phyloP scores from a whole-genome alignment of 164 flowering plant genomes.

The Berberis thunbergii region DNA sequence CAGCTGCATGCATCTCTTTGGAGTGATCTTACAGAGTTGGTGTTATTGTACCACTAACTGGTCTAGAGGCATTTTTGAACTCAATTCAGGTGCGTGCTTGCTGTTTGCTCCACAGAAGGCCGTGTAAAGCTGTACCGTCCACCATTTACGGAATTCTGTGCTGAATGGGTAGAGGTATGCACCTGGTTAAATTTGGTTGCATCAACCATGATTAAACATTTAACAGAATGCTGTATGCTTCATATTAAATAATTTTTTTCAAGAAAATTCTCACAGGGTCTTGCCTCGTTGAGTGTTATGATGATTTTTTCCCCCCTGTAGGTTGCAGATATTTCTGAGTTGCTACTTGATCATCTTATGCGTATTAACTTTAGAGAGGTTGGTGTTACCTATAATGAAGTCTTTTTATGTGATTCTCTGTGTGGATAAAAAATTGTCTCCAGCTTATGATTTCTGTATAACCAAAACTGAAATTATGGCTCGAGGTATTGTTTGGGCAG shows the following conservation, averaged over 20 bases:
- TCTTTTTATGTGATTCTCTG: conserved; percentile 28
- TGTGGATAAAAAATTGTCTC: too few relatives aligned
- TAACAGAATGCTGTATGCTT: too few relatives aligned
- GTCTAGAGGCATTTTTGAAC: conserved; percentile 11
- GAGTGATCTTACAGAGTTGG: neutral
- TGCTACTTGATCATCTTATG: conserved; percentile 42
- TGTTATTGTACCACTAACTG: neutral
- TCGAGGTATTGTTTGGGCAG: too few relatives aligned
- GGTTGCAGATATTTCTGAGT: conserved; percentile 66
- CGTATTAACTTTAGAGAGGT: conserved; percentile 33
- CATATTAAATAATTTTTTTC: too few relatives aligned
- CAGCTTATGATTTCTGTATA: too few relatives aligned
- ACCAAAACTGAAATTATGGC: too few relatives aligned
- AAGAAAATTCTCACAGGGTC: neutral
- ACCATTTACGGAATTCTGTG: conserved; percentile 65
- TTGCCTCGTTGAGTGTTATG: neutral
- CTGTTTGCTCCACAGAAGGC: conserved; percentile 79
- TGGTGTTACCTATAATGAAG: conserved; percentile 10
- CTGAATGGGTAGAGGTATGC: conserved; percentile 90
- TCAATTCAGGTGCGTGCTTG: conserved; percentile 74
- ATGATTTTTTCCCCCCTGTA: conserved; percentile 9
- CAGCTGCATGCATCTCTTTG: neutral
- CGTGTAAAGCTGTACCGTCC: conserved; percentile 71
- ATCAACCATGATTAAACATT: too few relatives aligned
- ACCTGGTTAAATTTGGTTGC: neutral